Percentiles rank a stretch among this genome's conserved stretches.
These are phyloP conservation scores for Aspergillus biplanus DNA, from an alignment of 495 filamentous ascomycete species.

Conservation along the genomic window DNA sequence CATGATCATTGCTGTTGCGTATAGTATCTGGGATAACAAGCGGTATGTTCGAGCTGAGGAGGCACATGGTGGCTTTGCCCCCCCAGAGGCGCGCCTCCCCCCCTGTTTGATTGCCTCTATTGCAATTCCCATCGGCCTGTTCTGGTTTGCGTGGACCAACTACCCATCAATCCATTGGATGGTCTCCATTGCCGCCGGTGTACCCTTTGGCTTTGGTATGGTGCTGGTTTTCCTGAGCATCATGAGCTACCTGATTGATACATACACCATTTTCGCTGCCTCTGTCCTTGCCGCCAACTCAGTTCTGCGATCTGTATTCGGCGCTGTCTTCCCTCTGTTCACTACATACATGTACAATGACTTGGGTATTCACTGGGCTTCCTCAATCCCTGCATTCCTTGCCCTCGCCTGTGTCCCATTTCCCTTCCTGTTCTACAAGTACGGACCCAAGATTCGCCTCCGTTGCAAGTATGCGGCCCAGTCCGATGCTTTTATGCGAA, in stretches of 20 bases:
- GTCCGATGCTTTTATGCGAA: conserved; percentile 52
- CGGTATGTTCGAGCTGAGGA: conserved; percentile 45
- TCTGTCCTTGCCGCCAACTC: conserved; percentile 79
- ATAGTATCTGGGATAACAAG: conserved; percentile 54
- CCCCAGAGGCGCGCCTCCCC: conserved; percentile 54
- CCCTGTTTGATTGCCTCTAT: conserved; percentile 47
- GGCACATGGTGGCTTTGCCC: conserved; percentile 43
- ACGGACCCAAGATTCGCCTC: conserved; percentile 65
- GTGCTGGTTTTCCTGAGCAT: conserved; percentile 75
- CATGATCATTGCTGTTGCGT: conserved; percentile 67
- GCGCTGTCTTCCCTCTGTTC: conserved; percentile 86
- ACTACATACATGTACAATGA: conserved; percentile 75
- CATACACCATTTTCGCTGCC: conserved; percentile 80
- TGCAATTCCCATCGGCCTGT: conserved; percentile 55
- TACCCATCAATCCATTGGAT: conserved; percentile 71
- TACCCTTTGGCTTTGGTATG: conserved; percentile 76
- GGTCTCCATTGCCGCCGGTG: conserved; percentile 64
- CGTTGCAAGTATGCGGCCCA: conserved; percentile 75
- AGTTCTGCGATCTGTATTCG: conserved; percentile 69
- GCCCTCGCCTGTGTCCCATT: conserved; percentile 76
- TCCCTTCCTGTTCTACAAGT: conserved; percentile 80
- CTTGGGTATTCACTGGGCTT: conserved; percentile 83
- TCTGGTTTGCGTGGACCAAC: conserved; percentile 74
- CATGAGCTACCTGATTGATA: conserved; percentile 81
- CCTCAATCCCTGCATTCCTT: conserved; percentile 75